Evolutionary conservation across 371 early-diverging fungal genomes (phyloP).

Genomic region (Coemansia sp.): DNA sequence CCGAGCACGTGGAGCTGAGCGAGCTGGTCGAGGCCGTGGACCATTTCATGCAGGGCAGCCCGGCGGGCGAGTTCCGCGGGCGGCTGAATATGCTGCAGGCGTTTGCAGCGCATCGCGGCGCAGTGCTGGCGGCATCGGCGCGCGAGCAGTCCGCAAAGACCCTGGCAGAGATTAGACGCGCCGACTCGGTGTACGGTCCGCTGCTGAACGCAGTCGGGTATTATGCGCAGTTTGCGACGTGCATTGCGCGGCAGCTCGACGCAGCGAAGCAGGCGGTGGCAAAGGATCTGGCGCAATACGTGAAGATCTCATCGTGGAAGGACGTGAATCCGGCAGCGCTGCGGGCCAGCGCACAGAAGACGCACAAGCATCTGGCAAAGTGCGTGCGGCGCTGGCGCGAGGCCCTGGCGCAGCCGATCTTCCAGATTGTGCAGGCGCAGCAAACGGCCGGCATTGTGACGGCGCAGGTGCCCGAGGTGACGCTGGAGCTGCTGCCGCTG

Average conservation of each 20-base stretch:
- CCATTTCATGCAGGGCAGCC: constrained; percentile 78
- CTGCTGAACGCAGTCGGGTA: constrained; percentile 58
- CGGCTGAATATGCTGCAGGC: constrained; percentile 75
- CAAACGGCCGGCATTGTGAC: constrained; percentile 53
- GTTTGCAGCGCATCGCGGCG: constrained; percentile 67
- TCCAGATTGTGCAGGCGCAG: constrained; percentile 70
- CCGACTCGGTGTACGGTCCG: constrained; percentile 23
- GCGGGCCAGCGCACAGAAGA: constrained; percentile 84
- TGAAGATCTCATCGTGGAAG: constrained; percentile 95
- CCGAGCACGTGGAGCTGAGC: constrained; percentile 1
- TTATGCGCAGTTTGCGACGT: constrained; percentile 72
- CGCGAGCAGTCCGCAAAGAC: neutral
- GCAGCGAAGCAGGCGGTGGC: constrained; percentile 73
- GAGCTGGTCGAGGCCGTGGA: constrained; percentile 49
- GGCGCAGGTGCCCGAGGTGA: constrained; percentile 20
- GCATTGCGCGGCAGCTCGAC: constrained; percentile 59
- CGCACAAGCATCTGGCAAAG: constrained; percentile 88
- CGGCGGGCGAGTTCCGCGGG: constrained; percentile 79
- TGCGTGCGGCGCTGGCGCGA: constrained; percentile 85
- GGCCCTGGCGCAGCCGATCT: constrained; percentile 68
- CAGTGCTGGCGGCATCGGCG: constrained; percentile 4
- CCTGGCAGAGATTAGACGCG: neutral
- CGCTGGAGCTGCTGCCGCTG: constrained; percentile 26
- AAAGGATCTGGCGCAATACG: constrained; percentile 88
- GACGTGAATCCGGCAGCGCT: constrained; percentile 95